Evolutionary conservation across 352 stramenopile species (phyloP).

Genomic region (Globisporangium sylvaticum): DNA sequence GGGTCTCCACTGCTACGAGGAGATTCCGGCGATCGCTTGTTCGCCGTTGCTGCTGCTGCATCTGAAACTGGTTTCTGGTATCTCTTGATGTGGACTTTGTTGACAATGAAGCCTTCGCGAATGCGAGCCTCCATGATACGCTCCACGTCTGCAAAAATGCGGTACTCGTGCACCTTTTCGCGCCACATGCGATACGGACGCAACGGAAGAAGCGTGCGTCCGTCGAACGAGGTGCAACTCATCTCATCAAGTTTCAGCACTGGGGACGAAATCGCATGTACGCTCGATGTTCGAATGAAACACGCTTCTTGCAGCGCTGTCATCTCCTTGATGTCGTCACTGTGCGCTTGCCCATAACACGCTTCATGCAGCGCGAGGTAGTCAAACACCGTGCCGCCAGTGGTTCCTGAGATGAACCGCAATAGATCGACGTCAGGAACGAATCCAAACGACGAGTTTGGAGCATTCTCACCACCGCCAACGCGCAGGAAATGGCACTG

Average conservation of each 20-base stretch:
- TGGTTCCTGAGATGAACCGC: slow-evolving; percentile 72
- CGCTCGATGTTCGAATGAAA: slow-evolving; percentile 62
- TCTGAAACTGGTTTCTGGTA: slow-evolving; percentile 26
- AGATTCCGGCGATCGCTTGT: slow-evolving; percentile 12
- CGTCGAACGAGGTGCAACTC: slow-evolving; percentile 71
- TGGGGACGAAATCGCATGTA: slow-evolving; percentile 63
- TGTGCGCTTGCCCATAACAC: slow-evolving; percentile 34
- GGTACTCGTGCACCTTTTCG: slow-evolving; percentile 87
- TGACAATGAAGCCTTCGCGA: slow-evolving; percentile 80
- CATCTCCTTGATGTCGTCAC: slow-evolving; percentile 45
- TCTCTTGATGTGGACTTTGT: slow-evolving; percentile 71
- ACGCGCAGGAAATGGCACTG: slow-evolving; percentile 82
- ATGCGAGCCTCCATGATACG: slow-evolving; percentile 80
- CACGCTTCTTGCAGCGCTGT: slow-evolving; percentile 52
- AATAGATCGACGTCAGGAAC: slow-evolving; percentile 80
- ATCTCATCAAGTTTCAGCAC: slow-evolving; percentile 66
- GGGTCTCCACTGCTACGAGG: neutral
- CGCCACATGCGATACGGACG: slow-evolving; percentile 84
- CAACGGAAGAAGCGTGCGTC: slow-evolving; percentile 51
- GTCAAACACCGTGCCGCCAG: slow-evolving; percentile 61
- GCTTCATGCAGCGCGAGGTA: slow-evolving; percentile 53
- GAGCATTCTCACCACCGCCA: slow-evolving; percentile 47
- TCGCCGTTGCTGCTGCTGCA: slow-evolving; percentile 17
- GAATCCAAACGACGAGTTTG: slow-evolving; percentile 77
- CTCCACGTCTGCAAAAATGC: slow-evolving; percentile 75